Evolutionary conservation across 2,329 filamentous ascomycete genomes (phyloP).

Genomic region (Chrysoporthe austroafricana): DNA sequence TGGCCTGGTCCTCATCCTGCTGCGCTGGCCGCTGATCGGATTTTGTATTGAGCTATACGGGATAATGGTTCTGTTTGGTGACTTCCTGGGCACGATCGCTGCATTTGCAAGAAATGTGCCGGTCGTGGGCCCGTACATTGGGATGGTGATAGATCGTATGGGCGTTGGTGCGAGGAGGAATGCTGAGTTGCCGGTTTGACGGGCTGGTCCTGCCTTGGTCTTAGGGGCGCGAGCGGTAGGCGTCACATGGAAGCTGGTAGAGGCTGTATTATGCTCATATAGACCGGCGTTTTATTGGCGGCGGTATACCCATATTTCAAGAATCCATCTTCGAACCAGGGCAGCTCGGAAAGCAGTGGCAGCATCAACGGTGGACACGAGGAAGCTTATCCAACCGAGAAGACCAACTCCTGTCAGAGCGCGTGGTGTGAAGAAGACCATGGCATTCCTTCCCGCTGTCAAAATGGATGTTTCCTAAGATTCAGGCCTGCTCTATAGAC

Average conservation of each 20-base stretch:
- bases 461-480: slow-evolving; percentile 26
- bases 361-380: not conserved
- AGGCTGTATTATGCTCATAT: slow-evolving; percentile 29
- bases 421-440: slow-evolving; percentile 26
- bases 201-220: not conserved
- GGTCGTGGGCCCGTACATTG: slow-evolving; percentile 84
- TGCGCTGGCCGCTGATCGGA: slow-evolving; percentile 89
- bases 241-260: slow-evolving; percentile 17
- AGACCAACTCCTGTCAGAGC: slow-evolving; percentile 19
- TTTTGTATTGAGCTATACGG: slow-evolving; percentile 93
- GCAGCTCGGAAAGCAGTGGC: not conserved
- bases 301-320: slow-evolving; percentile 24
- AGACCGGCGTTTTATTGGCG: slow-evolving; percentile 29
- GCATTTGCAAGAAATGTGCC: slow-evolving; percentile 85
- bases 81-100: slow-evolving; percentile 92
- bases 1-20: slow-evolving; percentile 82
- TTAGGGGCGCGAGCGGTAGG: not conserved
- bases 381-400: not conserved
- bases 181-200: slow-evolving; percentile 75
- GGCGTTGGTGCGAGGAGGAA: slow-evolving; percentile 70
- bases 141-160: slow-evolving; percentile 70
- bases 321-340: not conserved
- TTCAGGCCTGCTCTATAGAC: slow-evolving; percentile 29
- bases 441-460: slow-evolving; percentile 20
- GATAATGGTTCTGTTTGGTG: slow-evolving; percentile 90